These are phyloP conservation scores for Chrysopogon serrulatus DNA, from an alignment of 176 grass and related monocot species.

Conservation along the genomic window DNA sequence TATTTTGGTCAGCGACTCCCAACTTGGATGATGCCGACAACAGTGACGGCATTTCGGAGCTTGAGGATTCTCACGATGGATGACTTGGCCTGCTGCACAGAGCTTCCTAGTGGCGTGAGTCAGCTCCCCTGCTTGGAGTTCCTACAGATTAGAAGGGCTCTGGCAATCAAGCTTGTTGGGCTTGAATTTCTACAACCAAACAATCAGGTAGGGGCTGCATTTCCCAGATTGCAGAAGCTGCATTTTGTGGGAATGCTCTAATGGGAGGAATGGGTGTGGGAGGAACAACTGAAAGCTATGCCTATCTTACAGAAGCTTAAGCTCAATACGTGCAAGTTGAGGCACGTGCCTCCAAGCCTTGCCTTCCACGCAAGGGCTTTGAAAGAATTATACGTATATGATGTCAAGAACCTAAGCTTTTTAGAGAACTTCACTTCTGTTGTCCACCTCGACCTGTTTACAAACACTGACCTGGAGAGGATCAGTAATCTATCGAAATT, in stretches of 20 bases:
- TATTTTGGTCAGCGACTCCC: constrained; percentile 7
- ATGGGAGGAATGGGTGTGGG: too few species aligned
- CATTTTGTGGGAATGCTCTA: too few species aligned
- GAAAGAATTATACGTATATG: not conserved
- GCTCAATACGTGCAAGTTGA: not conserved
- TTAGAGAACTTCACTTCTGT: constrained; percentile 5
- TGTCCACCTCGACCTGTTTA: not conserved
- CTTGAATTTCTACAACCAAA: not conserved
- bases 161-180: not conserved
- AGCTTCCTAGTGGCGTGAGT: not conserved
- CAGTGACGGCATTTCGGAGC: not conserved
- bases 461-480: not conserved
- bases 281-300: too few species aligned
- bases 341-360: too few species aligned
- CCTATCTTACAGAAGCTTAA: too few species aligned
- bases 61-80: not conserved
- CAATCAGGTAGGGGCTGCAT: too few species aligned
- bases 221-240: too few species aligned
- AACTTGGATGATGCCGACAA: not conserved
- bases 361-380: not conserved
- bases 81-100: not conserved
- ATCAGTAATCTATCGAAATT: not conserved
- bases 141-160: not conserved
- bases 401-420: not conserved
- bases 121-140: not conserved